These are phyloP conservation scores for Erucastrum elatum DNA, from an alignment of 345 rosid species.

Conservation along the genomic window DNA sequence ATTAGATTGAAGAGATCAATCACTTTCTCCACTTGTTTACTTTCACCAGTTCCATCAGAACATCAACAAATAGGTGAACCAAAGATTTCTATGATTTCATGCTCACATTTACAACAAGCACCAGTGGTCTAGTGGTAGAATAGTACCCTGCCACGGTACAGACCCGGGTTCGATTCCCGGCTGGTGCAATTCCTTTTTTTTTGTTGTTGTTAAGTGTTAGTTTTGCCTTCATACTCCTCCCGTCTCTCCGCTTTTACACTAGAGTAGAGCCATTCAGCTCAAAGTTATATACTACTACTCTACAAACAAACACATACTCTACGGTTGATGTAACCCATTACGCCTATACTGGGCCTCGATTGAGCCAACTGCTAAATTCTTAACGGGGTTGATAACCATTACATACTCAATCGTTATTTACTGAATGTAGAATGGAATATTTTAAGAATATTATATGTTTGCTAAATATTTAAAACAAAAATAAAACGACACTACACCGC, in stretches of 20 bases:
- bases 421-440: background rate
- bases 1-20: too few species aligned
- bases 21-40: too few species aligned
- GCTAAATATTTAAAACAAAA: background rate
- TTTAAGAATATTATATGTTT: background rate
- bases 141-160: slow-evolving; percentile 79
- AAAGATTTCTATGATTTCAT: too few species aligned
- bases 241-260: slow-evolving; percentile 30
- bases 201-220: background rate
- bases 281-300: background rate
- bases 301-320: background rate
- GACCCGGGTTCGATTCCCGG: slow-evolving; percentile 86
- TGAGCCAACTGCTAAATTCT: background rate
- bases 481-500: background rate
- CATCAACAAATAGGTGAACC: too few species aligned
- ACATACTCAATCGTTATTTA: background rate
- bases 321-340: background rate
- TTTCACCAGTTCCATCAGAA: too few species aligned
- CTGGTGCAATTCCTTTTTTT: slow-evolving; percentile 50
- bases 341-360: background rate
- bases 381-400: background rate
- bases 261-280: background rate
- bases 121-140: slow-evolving; percentile 59
- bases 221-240: too few species aligned
- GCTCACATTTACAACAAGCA: background rate